Base-by-base conservation (phyloP, 345 rosid genomes). In the Moringa oleifera region DNA sequence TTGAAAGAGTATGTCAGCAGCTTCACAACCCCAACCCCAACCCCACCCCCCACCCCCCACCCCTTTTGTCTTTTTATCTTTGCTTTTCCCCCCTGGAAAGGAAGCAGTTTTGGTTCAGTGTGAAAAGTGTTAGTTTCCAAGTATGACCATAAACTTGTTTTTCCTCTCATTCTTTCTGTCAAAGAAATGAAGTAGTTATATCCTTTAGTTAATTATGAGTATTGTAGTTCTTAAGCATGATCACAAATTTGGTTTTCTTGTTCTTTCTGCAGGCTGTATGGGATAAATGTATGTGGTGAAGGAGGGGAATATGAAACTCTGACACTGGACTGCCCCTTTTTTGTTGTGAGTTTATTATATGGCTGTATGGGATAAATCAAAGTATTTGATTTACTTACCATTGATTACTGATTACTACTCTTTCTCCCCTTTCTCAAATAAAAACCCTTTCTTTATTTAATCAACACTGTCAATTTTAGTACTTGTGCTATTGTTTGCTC, bases 281-380 rank as follows among this genome's bases (percentile, higher is more conserved):
- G 99, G 61, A 79, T 86, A 56, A 95, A 95, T 71, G 91, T 95
- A 15, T 95, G 97, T 66, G 97, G 99, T 57, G 99, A 95, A 79
- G 99, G 97, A 80, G 97, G 99, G 57, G 97, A 95, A 77, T 95
- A 95, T 59, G 97, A 91, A 73, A 88, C 91, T 19, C 62, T 95
- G 81, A 91, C 99, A 20, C 95, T 91, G 11, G 99, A 95, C 78
- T 91, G 96, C 71, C 97, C 96, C 0, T 91, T 95, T 66, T 95
- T 95, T 73, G 76, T 72, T 11, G 99, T 90, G 82, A 76, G 86
- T 61, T 57, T 67, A 50, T 60, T 11, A 28, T 5, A 11, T 71
- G 23, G 57, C 33, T 67, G 55, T 56, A 36, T 51, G 55, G 17
- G 37, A 33, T 11, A 33, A 33, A 25, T 52, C 45, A 41, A 28